Conservation (phyloP, 257 asterid species). For the Mentha longifolia region DNA sequence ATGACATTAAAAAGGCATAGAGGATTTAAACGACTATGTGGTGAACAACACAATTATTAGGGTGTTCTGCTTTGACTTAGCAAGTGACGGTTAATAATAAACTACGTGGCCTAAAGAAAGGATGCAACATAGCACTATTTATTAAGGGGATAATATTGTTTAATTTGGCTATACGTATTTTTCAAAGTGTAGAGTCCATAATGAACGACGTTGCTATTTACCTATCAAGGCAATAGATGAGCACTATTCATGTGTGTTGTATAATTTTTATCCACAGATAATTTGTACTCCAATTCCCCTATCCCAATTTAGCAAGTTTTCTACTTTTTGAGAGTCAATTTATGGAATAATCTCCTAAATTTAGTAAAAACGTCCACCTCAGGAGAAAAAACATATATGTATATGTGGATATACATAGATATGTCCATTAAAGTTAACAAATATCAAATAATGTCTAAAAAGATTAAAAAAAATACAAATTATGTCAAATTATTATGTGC, state of each 20-base stretch:
- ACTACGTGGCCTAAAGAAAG: conserved; percentile 10
- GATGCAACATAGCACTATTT: conserved; percentile 4
- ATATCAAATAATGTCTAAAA: no score
- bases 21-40: no score
- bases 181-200: not conserved
- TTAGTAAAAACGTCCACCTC: no score
- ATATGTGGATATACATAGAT: no score
- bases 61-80: not conserved
- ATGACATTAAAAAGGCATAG: no score
- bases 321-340: not conserved
- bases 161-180: conserved; percentile 15
- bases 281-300: not conserved
- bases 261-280: not conserved
- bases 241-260: not conserved
- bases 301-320: conserved; percentile 12
- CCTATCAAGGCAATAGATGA: not conserved
- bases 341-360: no score
- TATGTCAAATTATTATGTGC: no score
- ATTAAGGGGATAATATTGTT: conserved; percentile 19
- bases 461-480: no score
- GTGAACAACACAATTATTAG: not conserved
- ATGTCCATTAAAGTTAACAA: no score
- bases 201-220: conserved; percentile 11
- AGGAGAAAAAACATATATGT: no score
- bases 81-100: not conserved